Evolutionary conservation across 768 basidiomycete species (phyloP), one percentile per base, ranked within the genome.

Genomic region (Kwoniella europaea): DNA sequence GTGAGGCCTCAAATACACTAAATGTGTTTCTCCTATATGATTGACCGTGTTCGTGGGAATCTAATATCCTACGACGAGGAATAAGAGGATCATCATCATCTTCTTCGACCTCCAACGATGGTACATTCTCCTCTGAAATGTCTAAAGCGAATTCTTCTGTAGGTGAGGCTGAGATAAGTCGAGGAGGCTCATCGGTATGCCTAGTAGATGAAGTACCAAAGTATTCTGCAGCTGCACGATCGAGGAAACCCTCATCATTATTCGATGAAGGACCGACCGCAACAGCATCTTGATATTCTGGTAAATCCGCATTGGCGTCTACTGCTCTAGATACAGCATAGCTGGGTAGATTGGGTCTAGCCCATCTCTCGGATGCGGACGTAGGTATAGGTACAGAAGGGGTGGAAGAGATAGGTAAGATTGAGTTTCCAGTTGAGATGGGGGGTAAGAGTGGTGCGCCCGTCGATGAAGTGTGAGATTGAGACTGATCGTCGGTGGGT

Each of bases 31-130:
- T 29, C 41, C 69, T 56, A 35, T 50, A 59, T 16, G 69, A n/a
- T 53, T 67, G 20, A 29, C 22, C 44, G 18, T 50, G 12, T 50
- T 50, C 46, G 46, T 35, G 35, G 35, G 22, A 67, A 15, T 67
- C 54, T 10, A 67, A n/a, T 6, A 56, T 63, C 16, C 43, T 57
- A 12, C 65, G 56, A n/a, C 77, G 70, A 35, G 77, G 77, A 2
- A 71, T 58, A 12, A 78, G 67, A 22, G 77, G 77, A 63, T 78
- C 77, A 71, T 78, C 77, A 15, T 74, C 77, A 54, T 78, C 74
- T 16, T 71, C 68, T 10, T 62, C 70, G 18, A 59, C 70, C n/a
- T 69, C 71, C 13, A 63, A 27, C 22, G 54, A 55, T 12, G 63
- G 22, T 16, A 10, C 63, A n/a, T 57, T 42, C 1, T 42, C 53